Conservation (phyloP, 2,329 filamentous ascomycete species). For the Achaetomium macrosporum region DNA sequence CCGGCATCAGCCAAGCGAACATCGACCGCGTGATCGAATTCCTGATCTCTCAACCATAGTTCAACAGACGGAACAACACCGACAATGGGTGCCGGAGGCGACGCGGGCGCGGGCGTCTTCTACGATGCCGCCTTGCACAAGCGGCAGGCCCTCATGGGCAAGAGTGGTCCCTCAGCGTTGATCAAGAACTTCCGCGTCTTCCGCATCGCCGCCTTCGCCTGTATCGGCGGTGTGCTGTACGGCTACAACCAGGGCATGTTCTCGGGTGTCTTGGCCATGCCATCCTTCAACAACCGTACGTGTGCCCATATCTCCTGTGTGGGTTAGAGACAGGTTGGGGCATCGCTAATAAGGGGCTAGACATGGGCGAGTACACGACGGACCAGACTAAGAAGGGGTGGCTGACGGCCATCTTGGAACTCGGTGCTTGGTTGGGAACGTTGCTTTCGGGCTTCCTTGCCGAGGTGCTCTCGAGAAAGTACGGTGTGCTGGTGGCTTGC, state of each 20-base stretch:
- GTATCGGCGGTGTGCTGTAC: constrained; percentile 57
- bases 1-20: not conserved
- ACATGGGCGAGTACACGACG: constrained; percentile 51
- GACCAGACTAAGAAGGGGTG: constrained; percentile 52
- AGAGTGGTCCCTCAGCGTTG: constrained; percentile 45
- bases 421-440: constrained; percentile 72
- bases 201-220: constrained; percentile 55
- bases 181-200: constrained; percentile 57
- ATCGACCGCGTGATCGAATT: not conserved
- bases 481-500: constrained; percentile 60
- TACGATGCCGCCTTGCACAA: constrained; percentile 49
- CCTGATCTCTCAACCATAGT: no score
- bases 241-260: constrained; percentile 76
- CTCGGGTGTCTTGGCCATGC: constrained; percentile 60
- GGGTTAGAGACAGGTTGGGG: no score
- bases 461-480: constrained; percentile 63
- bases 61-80: not conserved
- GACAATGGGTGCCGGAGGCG: constrained; percentile 38
- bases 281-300: constrained; percentile 46
- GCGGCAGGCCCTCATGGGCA: constrained; percentile 49
- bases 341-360: constrained; percentile 26
- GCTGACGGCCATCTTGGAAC: constrained; percentile 63
- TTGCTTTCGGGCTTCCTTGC: constrained; percentile 66
- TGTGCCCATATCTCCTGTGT: no score
- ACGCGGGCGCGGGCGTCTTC: constrained; percentile 29